Evolutionary conservation across 768 basidiomycete species (phyloP).

Genomic region (Lactarius hengduanensis): DNA sequence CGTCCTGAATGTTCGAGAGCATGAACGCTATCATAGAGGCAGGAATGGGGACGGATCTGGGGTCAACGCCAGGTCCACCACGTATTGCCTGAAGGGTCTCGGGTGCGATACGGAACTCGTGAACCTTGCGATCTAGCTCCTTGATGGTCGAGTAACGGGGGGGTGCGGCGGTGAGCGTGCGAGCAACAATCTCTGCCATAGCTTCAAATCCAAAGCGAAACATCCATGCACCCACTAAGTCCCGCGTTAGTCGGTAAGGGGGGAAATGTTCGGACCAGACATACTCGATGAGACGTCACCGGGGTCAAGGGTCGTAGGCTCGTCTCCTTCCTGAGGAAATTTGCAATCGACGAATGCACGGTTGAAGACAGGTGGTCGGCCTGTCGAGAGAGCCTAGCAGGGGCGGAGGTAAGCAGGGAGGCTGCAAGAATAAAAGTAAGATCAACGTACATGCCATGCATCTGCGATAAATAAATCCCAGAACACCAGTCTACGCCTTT

Average conservation of each 20-base stretch:
- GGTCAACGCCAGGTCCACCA: constrained; percentile 34
- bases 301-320: constrained; percentile 31
- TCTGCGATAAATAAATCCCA: constrained; percentile 79
- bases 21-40: constrained; percentile 43
- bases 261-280: constrained; percentile 4
- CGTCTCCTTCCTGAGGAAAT: constrained; percentile 47
- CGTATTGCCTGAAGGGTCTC: constrained; percentile 41
- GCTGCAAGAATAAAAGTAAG: not conserved
- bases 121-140: constrained; percentile 54
- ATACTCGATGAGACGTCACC: constrained; percentile 31
- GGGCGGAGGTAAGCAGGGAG: not conserved
- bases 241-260: constrained; percentile 5
- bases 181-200: constrained; percentile 59
- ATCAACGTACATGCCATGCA: constrained; percentile 55
- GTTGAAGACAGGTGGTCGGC: constrained; percentile 68
- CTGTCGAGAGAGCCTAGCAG: constrained; percentile 61
- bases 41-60: constrained; percentile 29
- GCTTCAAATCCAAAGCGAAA: constrained; percentile 65
- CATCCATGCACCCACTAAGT: constrained; percentile 58
- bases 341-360: constrained; percentile 66
- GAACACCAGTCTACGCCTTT: constrained; percentile 65
- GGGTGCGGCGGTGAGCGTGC: constrained; percentile 61
- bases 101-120: constrained; percentile 56
- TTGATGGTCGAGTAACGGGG: constrained; percentile 54
- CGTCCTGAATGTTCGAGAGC: constrained; percentile 39